Base-by-base conservation (phyloP, 1,284 basidiomycete genomes). In the Afroboletus lepidellus region DNA sequence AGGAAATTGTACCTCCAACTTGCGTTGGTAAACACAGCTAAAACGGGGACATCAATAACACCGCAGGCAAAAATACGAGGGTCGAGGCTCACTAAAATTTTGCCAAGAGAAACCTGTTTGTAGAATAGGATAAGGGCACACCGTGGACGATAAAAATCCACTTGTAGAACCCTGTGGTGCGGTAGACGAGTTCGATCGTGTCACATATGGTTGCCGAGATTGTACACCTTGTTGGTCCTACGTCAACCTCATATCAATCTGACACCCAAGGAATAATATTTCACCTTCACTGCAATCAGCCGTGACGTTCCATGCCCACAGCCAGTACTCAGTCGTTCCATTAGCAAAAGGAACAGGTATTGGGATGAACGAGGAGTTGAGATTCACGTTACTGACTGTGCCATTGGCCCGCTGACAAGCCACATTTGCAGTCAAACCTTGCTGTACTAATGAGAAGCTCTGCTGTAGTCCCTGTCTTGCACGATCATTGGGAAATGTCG, bases 1-100 rank as follows among this genome's bases (percentile, higher is more conserved):
- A 60, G 38, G 24, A 60, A 62, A 12, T 6, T 8, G 23, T 60
- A 62, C 32, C 53, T 60, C 51, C 56, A 49, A 24, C 36, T 57
- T 33, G 30, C 53, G 16, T 53, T 51, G n/a, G 41, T 50, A 16
- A 38, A 27, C 21, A 60, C 41, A 2, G 36, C 59, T 43, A 24
- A 18, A 41, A 5, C 12, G 24, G 16, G 36, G 11, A 6, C 23
- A 9, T 21, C 8, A 23, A 18, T 20, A 32, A 5, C 5, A 39
- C 3, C 29, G 5, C 4, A 16, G 5, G 5, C 5, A 11, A 6
- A 32, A 30, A 1, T 15, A 3, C n/a, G 12, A 36, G n/a, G 23
- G 24, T 0, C 1, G 1, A 32, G 13, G 54, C 56, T 37, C 34
- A 58, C 57, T 48, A 30, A 58, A 43, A 3, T 30, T 23, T 8